Evolutionary conservation across 352 stramenopile species (phyloP).

Genomic region (Pythium volutum): DNA sequence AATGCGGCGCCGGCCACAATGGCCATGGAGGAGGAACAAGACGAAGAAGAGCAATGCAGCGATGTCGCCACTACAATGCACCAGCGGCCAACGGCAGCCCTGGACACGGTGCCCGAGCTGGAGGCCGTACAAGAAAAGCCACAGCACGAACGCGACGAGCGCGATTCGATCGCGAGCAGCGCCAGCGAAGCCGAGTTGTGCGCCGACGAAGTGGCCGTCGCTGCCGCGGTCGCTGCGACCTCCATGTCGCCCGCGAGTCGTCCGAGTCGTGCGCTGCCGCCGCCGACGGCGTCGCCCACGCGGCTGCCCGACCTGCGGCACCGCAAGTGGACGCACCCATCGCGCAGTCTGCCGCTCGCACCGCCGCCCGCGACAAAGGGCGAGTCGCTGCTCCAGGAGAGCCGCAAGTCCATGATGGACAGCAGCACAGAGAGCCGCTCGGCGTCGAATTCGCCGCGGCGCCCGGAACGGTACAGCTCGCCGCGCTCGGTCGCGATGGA

Average conservation of each 20-base stretch:
- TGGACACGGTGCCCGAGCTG: neutral
- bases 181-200: constrained; percentile 12
- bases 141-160: neutral
- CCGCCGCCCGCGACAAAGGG: constrained; percentile 7
- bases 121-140: neutral
- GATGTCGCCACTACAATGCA: neutral
- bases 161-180: constrained; percentile 1
- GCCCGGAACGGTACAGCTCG: constrained; percentile 25
- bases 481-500: constrained; percentile 32
- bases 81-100: neutral
- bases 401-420: neutral
- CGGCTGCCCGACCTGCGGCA: constrained; percentile 21
- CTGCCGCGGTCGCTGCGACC: neutral
- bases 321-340: constrained; percentile 18
- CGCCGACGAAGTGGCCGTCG: constrained; percentile 11
- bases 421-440: constrained; percentile 1
- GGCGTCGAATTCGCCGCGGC: constrained; percentile 24
- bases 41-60: constrained; percentile 9
- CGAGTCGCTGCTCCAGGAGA: constrained; percentile 12
- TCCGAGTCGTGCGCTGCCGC: neutral
- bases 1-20: neutral
- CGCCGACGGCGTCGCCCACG: neutral
- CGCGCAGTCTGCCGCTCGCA: constrained; percentile 15
- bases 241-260: neutral
- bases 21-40: neutral